Conservation (phyloP, 2,329 filamentous ascomycete species). For the Teratosphaeria epicoccoides region DNA sequence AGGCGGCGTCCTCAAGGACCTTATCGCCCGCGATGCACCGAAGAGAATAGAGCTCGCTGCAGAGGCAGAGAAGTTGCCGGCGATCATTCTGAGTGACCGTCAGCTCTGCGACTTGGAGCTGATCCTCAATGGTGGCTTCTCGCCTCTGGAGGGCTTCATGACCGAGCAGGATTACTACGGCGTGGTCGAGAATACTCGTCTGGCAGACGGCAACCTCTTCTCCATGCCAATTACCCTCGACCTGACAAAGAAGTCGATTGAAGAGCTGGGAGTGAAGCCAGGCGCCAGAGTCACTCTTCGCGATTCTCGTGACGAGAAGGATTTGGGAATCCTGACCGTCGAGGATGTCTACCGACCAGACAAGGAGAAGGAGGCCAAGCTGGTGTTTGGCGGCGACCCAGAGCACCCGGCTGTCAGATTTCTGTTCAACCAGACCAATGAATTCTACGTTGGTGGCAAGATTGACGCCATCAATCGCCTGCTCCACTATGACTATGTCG, state of each 20-base stretch:
- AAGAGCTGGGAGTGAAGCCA: conserved; percentile 63
- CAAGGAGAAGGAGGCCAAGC: conserved; percentile 82
- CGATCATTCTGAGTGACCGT: conserved; percentile 76
- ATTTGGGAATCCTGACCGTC: conserved; percentile 88
- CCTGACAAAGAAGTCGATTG: conserved; percentile 62
- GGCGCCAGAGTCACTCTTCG: conserved; percentile 78
- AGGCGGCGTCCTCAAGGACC: conserved; percentile 95
- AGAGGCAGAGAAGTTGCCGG: conserved; percentile 79
- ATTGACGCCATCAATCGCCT: conserved; percentile 88
- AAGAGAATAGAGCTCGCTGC: conserved; percentile 66
- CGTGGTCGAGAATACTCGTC: conserved; percentile 78
- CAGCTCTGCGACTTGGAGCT: conserved; percentile 97
- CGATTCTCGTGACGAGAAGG: conserved; percentile 92
- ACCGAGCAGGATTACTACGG: conserved; percentile 93
- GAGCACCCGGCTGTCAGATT: conserved; percentile 85
- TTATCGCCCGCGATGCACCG: conserved; percentile 83
- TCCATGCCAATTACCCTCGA: conserved; percentile 96
- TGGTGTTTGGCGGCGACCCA: conserved; percentile 87
- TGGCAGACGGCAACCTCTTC: conserved; percentile 82
- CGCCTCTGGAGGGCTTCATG: conserved; percentile 96
- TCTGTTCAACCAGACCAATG: conserved; percentile 67
- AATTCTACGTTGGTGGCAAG: conserved; percentile 93
- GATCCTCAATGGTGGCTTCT: conserved; percentile 96
- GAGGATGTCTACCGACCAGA: conserved; percentile 93
- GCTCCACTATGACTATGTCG: conserved; percentile 98